Base-by-base conservation (phyloP, 164 flowering plant species). In the Magnolia sinica region DNA sequence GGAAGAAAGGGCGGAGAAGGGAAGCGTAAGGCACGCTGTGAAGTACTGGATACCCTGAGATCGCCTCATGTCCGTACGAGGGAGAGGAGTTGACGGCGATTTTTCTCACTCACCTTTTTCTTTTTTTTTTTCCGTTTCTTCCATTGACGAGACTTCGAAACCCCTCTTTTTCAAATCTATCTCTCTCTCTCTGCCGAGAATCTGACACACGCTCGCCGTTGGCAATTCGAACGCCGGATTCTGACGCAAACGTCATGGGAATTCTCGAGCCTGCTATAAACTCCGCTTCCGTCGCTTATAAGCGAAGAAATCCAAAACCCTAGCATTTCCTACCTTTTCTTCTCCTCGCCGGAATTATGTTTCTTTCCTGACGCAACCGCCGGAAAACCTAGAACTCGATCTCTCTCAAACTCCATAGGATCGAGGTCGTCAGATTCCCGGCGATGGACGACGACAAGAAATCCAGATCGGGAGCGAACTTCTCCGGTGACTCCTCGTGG, bases 401-500 rank as follows among this genome's bases (percentile, higher is more conserved):
- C 50, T 68, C 19, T 27, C 37, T 27, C 18, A 2, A 27, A 24
- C 23, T 68, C 45, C 49, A 11, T 8, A 27, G 10, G 49, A 68
- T 24, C 37, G 45, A 13, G 10, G 45, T 13, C 70, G 70, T 68
- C 45, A 19, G 20, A 64, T 19, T 22, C 67, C n/a, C 24, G 50
- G 31, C 18, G 58, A 63, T 20, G 49, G 66, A 29, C 64, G 87
- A 86, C 27, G 74, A 70, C 16, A 84, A 70, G 24, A 71, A 74
- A 27, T 45, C 71, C 67, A 86, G 82, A 82, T 79, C 73, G 23
- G 76, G n/a, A 50, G 58, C 75, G n/a, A 74, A 75, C 37, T 75
- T 75, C 71, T 9, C 83, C 4, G 22, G 77, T 45, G 78, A 81
- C 22, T 79, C 85, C 4, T 74, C 78, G 80, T 89, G 89, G 88